phyloP scores from a whole-genome alignment of 2,329 filamentous ascomycete genomes.

The Cytospora schulzeri region DNA sequence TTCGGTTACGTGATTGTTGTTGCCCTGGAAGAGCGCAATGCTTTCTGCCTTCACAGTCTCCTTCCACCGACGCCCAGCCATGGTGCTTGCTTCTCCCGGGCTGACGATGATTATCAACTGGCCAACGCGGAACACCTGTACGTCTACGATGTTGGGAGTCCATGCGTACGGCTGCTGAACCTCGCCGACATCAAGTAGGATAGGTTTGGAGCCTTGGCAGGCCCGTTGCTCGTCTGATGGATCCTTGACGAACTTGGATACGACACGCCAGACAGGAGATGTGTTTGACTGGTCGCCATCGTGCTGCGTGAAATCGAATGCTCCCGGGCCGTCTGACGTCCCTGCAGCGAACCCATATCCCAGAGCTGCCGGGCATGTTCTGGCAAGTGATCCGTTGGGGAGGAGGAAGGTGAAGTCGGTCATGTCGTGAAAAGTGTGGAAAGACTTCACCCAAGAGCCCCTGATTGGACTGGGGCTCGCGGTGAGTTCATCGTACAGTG shows the following conservation, averaged over 20 bases:
- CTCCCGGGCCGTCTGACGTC: conserved; percentile 87
- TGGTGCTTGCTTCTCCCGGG: conserved; percentile 87
- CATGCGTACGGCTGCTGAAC: conserved; percentile 78
- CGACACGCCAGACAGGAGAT: conserved; percentile 75
- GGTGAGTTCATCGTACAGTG: conserved; percentile 56
- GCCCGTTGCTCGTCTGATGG: conserved; percentile 69
- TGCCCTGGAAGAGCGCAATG: conserved; percentile 46
- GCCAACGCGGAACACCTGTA: conserved; percentile 82
- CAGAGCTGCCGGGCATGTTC: conserved; percentile 82
- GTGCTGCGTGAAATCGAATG: conserved; percentile 92
- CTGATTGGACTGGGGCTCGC: conserved; percentile 51
- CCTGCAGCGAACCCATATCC: conserved; percentile 93
- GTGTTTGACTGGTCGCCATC: conserved; percentile 68
- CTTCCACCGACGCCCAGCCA: conserved; percentile 88
- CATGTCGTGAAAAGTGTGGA: conserved; percentile 86
- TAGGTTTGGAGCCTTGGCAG: conserved; percentile 81
- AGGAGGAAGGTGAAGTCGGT: conserved; percentile 73
- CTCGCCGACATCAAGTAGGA: conserved; percentile 86
- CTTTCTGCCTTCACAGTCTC: conserved; percentile 64
- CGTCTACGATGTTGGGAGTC: conserved; percentile 89
- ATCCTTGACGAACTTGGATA: conserved; percentile 70
- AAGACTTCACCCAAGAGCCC: conserved; percentile 71
- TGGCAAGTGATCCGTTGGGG: conserved; percentile 69
- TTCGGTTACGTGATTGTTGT: conserved; percentile 39
- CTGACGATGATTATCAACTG: conserved; percentile 82